Percentiles rank a stretch among this genome's conserved stretches.
These are phyloP conservation scores for Lentinula sp. DNA, from an alignment of 768 basidiomycete genomes.

Conservation along the genomic window DNA sequence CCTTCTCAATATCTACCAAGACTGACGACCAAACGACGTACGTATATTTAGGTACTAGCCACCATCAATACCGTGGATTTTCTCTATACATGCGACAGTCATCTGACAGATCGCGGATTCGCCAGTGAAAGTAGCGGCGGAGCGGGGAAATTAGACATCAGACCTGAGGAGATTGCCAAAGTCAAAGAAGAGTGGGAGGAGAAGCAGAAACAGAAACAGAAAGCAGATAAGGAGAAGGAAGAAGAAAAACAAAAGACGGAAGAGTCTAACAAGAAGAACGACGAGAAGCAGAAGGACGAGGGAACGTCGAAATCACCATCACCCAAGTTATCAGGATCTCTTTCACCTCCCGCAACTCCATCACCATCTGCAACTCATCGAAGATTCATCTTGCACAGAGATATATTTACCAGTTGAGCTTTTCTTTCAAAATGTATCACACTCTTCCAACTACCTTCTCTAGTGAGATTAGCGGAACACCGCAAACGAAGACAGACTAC, in stretches of 20 bases:
- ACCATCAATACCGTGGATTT: conserved; percentile 83
- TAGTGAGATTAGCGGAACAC: conserved; percentile 74
- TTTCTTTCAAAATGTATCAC: background rate
- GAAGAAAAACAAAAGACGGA: conserved; percentile 28
- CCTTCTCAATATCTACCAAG: background rate
- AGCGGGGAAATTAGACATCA: conserved; percentile 34
- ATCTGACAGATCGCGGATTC: conserved; percentile 78
- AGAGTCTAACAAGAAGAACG: background rate
- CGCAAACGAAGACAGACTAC: conserved; percentile 59
- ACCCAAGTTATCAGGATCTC: conserved; percentile 8
- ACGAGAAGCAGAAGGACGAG: conserved; percentile 18
- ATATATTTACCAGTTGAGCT: conserved; percentile 58
- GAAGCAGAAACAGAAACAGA: conserved; percentile 45
- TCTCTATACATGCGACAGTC: conserved; percentile 76
- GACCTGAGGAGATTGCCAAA: conserved; percentile 70
- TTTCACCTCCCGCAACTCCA: conserved; percentile 25
- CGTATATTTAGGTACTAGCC: conserved; percentile 38
- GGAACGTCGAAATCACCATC: conserved; percentile 22
- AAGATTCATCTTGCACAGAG: conserved; percentile 76
- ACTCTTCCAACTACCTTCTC: conserved; percentile 1
- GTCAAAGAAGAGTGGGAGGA: conserved; percentile 80
- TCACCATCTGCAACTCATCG: conserved; percentile 48
- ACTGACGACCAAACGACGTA: background rate
- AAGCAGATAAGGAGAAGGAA: conserved; percentile 46
- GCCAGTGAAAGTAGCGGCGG: conserved; percentile 39